These are phyloP conservation scores for Tulasnella sp. DNA, from an alignment of 768 basidiomycete species.

Conservation along the genomic window DNA sequence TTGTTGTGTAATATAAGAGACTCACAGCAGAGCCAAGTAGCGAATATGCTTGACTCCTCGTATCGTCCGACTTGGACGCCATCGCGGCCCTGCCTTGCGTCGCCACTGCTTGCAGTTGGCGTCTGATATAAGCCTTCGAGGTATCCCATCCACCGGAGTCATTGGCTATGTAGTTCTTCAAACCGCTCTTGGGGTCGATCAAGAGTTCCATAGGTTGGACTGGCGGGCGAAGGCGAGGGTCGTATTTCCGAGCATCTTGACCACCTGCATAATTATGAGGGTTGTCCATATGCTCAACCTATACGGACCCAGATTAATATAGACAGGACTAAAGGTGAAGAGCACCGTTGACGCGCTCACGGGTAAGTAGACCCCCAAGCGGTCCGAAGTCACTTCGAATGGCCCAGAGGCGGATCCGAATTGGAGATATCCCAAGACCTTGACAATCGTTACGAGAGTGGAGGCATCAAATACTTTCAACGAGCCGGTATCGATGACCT, in stretches of 20 bases:
- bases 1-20: neutral
- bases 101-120: conserved; percentile 68
- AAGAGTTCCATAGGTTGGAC: conserved; percentile 77
- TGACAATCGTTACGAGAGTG: neutral
- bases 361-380: conserved; percentile 4
- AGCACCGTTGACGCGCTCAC: neutral
- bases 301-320: neutral
- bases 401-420: neutral
- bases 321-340: neutral
- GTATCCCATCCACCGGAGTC: conserved; percentile 79
- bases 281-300: conserved; percentile 76
- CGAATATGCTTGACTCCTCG: conserved; percentile 68
- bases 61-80: conserved; percentile 46
- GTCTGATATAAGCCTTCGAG: conserved; percentile 61
- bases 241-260: conserved; percentile 70
- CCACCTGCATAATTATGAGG: conserved; percentile 74
- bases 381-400: conserved; percentile 2
- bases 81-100: conserved; percentile 52
- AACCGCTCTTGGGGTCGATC: conserved; percentile 72
- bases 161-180: conserved; percentile 92
- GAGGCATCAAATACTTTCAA: neutral
- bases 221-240: conserved; percentile 67
- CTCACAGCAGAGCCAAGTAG: conserved; percentile 50
- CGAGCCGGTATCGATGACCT: conserved; percentile 2
- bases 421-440: neutral